Base-by-base conservation (phyloP, 2,329 filamentous ascomycete genomes). In the Magnaporthales sp. region DNA sequence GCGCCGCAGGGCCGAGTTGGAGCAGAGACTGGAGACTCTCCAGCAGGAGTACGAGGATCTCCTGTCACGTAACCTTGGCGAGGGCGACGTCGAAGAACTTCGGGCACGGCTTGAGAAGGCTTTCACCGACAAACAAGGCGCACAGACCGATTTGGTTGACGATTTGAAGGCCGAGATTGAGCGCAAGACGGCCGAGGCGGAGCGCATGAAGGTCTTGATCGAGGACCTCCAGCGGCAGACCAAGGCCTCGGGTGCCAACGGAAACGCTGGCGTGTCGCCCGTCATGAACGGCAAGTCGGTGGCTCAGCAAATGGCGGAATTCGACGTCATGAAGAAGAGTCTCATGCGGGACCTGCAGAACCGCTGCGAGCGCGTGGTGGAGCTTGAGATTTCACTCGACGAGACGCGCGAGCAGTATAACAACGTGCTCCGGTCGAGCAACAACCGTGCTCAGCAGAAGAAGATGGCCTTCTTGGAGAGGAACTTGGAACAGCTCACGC, bases 381-480 rank as follows among this genome's bases (percentile, higher is more conserved):
- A 99, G 82, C 88, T 99, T 30, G 95, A 99, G 79, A 99, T 99
- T 74, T 96, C 92, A 46, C 86, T 99, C 64, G 95, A 99, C 75
- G 93, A 97, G 82, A 97, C 95, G 0, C 88, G 95, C 67, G 95
- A 99, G 82, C 95, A 99, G 80, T 99, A 99, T 82, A 98, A 99
- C 83, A 97, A 97, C 73, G 95, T 99, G 68, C 86, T 99, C 67
- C 90, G 94, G 67, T 95, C 92, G 64, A 97, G 92, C 71, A 99
- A 99, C 83, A 98, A 96, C 83, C 91, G 95, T 68, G 94, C 95
- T 27, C 95, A 99, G 81, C 95, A 99, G 80, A 99, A 99, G 90
- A 99, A 99, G 86, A 98, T 99, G 91, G 96, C 95, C 19, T 99
- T 99, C 85, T 81, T 99, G 64, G 95, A 99, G 82, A 90, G 95